Evolutionary conservation across 805 yeast species (phyloP), one percentile per base, ranked within the genome.

Genomic region (baker's yeast (Saccharomyces cerevisiae)): DNA sequence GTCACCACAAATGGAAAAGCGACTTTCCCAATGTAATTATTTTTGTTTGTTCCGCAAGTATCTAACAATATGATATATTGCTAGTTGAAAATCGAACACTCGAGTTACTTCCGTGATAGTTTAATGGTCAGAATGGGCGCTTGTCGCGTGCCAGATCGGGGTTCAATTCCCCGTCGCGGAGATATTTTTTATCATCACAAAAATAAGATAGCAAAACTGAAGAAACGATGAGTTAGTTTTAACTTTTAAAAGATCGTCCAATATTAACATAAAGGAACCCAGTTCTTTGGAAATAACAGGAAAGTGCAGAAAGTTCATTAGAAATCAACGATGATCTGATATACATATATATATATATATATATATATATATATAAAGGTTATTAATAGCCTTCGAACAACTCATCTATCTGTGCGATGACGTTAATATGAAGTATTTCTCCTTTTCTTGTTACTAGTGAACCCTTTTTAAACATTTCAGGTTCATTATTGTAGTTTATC

Each of bases 401-500:
- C 30, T 65, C 64, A 53, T 75, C 76, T 6, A 75, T 64, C 21
- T 61, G 49, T 53, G 73, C 73, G 24, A 69, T 69, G 14, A 75
- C 74, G 59, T 75, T 77, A 43, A 73, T 61, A 56, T 74, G 78
- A 30, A 70, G 51, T 6, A 74, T 62, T 24, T 73, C 76, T 61
- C 87, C 94, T 43, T 74, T 72, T 24, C 78, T 89, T 47, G 81
- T 78, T 10, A 75, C 64, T 53, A 74, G 54, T 2, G 76, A 69
- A 0, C 99, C 99, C 72, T 92, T 94, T 58, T 85, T 87, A 72
- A 73, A 94, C 57, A 90, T 84, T 53, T 87, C 97, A 0, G 87
- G 87, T 70, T 92, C 97, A 59, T 88, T 82, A 67, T 94, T 94
- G 71, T 94, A 94, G 65, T 94, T 94, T 47, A 92, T 83, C 0